phyloP scores from a whole-genome alignment of 192 early-diverging fungal genomes.

The Lobosporangium transversale region DNA sequence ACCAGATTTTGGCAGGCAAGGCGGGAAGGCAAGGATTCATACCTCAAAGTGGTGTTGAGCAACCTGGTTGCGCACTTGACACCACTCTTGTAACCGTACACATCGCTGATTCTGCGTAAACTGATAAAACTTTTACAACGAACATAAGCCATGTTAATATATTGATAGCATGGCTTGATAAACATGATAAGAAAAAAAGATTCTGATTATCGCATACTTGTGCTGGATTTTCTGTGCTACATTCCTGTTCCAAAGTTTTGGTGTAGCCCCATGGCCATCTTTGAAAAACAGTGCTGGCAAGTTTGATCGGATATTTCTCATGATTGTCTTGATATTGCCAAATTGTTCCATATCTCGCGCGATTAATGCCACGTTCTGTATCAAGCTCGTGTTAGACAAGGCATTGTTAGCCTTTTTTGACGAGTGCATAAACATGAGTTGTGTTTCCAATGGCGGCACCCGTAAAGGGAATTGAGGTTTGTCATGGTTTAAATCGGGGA shows the following conservation, averaged over 20 bases:
- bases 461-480: slow-evolving; percentile 10
- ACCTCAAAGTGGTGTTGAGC: slow-evolving; percentile 18
- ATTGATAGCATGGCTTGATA: too few relatives aligned
- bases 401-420: not conserved
- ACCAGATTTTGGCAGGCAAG: too few relatives aligned
- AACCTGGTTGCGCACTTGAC: slow-evolving; percentile 11
- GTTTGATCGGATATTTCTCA: slow-evolving; percentile 8
- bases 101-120: slow-evolving; percentile 1
- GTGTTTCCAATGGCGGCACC: not conserved
- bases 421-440: not conserved
- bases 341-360: slow-evolving; percentile 31
- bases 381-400: not conserved
- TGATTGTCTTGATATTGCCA: slow-evolving; percentile 3
- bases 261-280: not conserved
- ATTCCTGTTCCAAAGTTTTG: not conserved
- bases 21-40: too few relatives aligned
- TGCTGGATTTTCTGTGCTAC: slow-evolving; percentile 4
- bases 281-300: not conserved
- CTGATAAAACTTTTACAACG: not conserved
- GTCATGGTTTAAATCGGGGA: slow-evolving; percentile 42
- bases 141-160: not conserved
- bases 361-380: not conserved
- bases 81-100: slow-evolving; percentile 21
- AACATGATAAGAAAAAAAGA: not conserved
- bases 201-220: slow-evolving; percentile 3